Base-by-base conservation (phyloP, 371 early-diverging fungal species). In the Aphelidium insulamus region DNA sequence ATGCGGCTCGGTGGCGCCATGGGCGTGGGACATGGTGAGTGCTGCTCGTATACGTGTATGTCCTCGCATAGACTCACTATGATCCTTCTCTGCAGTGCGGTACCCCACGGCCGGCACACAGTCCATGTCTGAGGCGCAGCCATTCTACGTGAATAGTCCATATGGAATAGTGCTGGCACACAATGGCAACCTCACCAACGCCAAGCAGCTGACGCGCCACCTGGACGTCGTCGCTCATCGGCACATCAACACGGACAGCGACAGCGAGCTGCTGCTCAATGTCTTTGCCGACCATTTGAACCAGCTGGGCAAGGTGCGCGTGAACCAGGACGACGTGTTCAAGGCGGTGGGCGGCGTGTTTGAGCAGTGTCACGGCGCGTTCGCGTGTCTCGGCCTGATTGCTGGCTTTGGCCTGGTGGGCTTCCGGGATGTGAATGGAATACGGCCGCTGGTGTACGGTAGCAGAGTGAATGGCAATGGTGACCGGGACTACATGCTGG, bases 161-260 rank as follows among this genome's bases (percentile, higher is more conserved):
- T 95, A 91, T 45, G 95, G 95, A 25, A 68, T 95, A 31, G 81
- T 73, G n/a, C 68, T 91, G 49, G 91, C 84, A 21, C 97, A 95
- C 55, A 95, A 95, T 49, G 97, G 97, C 22, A 95, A 92, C 50
- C 58, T 95, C 49, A 84, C 86, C 28, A 95, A 95, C 53, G 76
- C 87, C 30, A 55, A 50, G 19, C 84, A 87, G 43, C 60, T 95
- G 35, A 65, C 72, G 41, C 59, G 57, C 11, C 88, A 73, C 41
- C 48, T 95, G 34, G 97, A 92, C 52, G 54, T 66, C 41, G 74
- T 77, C 28, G 90, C 92, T 23, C 95, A 92, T 55, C 77, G 97
- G 33, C 97, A 95, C 48, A 87, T 95, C 58, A 95, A 95, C 61
- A 95, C 97, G 5, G 85, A 88, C 50, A 90, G 91, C 7, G 97